Percentiles rank a stretch among this genome's conserved stretches.
These are phyloP conservation scores for Candida succiphila DNA, from an alignment of 805 yeast species.

Conservation along the genomic window DNA sequence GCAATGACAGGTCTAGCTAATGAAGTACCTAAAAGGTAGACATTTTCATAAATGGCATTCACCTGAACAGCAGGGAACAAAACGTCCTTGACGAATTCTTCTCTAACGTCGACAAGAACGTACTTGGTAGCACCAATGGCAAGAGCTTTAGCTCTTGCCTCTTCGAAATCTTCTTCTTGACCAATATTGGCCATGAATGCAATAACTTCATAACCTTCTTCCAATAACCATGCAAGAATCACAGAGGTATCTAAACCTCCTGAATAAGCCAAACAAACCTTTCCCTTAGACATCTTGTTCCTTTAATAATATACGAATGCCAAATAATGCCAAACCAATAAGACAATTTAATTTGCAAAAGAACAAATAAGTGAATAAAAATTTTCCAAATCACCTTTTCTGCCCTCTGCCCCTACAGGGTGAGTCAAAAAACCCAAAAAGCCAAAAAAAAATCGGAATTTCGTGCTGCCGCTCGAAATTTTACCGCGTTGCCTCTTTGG, in stretches of 20 bases:
- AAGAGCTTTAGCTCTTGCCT: conserved; percentile 91
- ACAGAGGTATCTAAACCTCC: conserved; percentile 99
- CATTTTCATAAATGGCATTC: conserved; percentile 96
- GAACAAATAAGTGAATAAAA: neutral
- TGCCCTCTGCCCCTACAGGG: too few species aligned
- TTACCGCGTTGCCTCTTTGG: conserved; percentile 1
- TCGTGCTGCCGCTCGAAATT: too few species aligned
- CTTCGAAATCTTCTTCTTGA: conserved; percentile 98
- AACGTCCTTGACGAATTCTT: conserved; percentile 88
- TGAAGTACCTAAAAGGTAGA: conserved; percentile 92
- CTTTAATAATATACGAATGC: neutral
- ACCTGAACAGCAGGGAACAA: conserved; percentile 95
- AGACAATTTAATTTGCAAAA: neutral
- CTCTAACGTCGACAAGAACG: conserved; percentile 88
- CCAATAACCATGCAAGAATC: conserved; percentile 95
- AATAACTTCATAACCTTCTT: conserved; percentile 95
- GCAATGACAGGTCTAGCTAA: conserved; percentile 99
- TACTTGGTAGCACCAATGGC: conserved; percentile 96
- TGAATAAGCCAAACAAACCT: conserved; percentile 98
- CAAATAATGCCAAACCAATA: too few species aligned
- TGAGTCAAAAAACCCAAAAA: conserved; percentile 1
- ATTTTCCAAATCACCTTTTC: neutral
- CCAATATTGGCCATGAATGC: conserved; percentile 99
- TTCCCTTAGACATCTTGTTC: conserved; percentile 80
- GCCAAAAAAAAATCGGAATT: neutral